Base-by-base conservation (phyloP, 257 asterid genomes). In the Solanum ossicruentum region DNA sequence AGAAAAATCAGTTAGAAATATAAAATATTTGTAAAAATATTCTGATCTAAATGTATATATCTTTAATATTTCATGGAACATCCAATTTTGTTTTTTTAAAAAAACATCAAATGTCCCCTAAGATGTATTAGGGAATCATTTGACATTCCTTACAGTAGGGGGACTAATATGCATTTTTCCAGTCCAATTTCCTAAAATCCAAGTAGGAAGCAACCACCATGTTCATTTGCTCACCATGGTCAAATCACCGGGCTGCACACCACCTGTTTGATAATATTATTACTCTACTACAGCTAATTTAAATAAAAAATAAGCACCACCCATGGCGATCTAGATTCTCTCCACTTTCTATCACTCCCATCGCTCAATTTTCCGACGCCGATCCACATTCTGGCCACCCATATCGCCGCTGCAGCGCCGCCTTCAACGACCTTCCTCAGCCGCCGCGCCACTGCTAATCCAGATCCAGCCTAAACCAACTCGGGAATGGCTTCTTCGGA, bases 401-500 rank as follows among this genome's bases (percentile, higher is more conserved):
- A 12, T 36, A 8, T 60, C 45, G 39, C 36, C 58, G 17, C 77
- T 43, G 72, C 77, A 61, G 61, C 63, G 61, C 20, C 82, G 32
- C 23, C 45, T 49, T 5, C 23, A 77, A 26, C 82, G 8, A 51
- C 23, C 82, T 16, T 26, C 81, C 41, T 20, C 80, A 20, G 79
- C 61, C 43, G 81, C 60, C 45, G 82, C 1, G 82, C 61, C n/a
- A 75, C 15, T 21, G 36, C 43, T 4, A 16, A 26, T 52, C 7
- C 67, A 69, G 86, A 85, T 84, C 84, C 54, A 69, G 85, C 83
- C 88, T 52, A 85, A 73, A 87, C 69, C 78, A 21, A 83, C 55
- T 86, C 88, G 97, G 97, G 96, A 92, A 94, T 93, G 98, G 99
- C 97, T 92, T 94, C 99, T 81, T 58, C 91, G 92, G 98, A 95